Percentiles rank a stretch among this genome's conserved stretches.
Conservation (phyloP, 352 stramenopile genomes). For the Plasmopara halstedii region DNA sequence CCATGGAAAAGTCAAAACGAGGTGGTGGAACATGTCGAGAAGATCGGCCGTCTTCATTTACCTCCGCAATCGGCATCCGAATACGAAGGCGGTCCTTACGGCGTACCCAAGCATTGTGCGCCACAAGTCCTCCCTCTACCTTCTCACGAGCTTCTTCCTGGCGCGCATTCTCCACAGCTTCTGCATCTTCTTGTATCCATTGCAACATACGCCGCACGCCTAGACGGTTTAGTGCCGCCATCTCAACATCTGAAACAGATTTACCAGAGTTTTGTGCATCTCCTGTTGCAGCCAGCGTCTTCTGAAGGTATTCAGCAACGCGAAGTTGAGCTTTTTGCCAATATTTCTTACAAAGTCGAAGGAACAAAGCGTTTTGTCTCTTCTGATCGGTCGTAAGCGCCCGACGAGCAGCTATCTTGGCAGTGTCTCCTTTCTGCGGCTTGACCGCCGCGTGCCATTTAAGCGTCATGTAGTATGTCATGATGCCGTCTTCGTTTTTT, state of each 20-base stretch:
- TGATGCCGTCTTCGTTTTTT: constrained; percentile 28
- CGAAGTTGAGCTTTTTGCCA: constrained; percentile 65
- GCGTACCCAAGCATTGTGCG: constrained; percentile 73
- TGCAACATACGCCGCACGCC: constrained; percentile 68
- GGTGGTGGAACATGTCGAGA: constrained; percentile 14
- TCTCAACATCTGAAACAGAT: constrained; percentile 36
- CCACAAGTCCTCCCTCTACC: constrained; percentile 54
- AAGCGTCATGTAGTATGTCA: constrained; percentile 70
- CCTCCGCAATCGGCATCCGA: constrained; percentile 36
- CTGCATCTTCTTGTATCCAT: constrained; percentile 65
- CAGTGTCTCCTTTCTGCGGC: constrained; percentile 75
- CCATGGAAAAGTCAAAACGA: constrained; percentile 71
- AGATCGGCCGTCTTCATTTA: constrained; percentile 2
- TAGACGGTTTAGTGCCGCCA: constrained; percentile 47
- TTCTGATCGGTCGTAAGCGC: constrained; percentile 66
- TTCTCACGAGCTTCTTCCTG: constrained; percentile 72
- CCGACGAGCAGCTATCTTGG: constrained; percentile 70
- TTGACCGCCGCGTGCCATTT: constrained; percentile 82
- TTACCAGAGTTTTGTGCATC: constrained; percentile 8
- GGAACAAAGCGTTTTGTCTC: constrained; percentile 68
- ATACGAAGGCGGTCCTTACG: constrained; percentile 74
- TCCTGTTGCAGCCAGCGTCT: constrained; percentile 32
- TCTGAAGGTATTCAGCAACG: constrained; percentile 67
- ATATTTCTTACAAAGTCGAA: constrained; percentile 61
- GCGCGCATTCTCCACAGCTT: constrained; percentile 58